phyloP scores from a whole-genome alignment of 1,284 basidiomycete genomes.

The Exsudoporus floridanus region DNA sequence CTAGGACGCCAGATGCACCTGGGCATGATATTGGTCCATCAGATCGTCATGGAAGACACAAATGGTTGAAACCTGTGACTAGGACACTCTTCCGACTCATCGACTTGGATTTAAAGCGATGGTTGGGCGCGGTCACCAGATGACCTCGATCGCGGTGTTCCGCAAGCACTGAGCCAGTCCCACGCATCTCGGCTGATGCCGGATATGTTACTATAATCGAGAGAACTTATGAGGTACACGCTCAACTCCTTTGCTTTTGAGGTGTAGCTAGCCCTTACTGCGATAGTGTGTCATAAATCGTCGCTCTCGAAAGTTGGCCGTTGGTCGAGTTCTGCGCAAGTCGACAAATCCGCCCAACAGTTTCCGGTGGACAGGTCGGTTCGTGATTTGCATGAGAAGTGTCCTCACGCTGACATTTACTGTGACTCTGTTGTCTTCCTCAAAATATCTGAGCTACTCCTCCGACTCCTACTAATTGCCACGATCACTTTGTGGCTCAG shows the following conservation, averaged over 20 bases:
- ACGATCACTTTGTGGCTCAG: neutral
- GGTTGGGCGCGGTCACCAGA: neutral
- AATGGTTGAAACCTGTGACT: conserved; percentile 47
- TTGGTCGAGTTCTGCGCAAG: neutral
- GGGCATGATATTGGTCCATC: neutral
- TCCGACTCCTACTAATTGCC: neutral
- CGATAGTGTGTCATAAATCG: neutral
- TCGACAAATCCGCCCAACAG: neutral
- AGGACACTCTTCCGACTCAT: conserved; percentile 41
- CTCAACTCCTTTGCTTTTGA: neutral
- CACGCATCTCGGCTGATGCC: too few relatives aligned
- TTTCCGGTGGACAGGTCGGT: neutral
- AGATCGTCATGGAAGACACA: conserved; percentile 6
- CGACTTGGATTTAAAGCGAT: neutral
- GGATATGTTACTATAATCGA: too few relatives aligned
- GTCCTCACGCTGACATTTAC: neutral
- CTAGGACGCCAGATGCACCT: conserved; percentile 81
- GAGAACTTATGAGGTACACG: too few relatives aligned
- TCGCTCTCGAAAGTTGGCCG: neutral
- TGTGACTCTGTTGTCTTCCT: neutral
- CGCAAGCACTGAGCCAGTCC: too few relatives aligned
- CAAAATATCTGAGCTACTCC: too few relatives aligned
- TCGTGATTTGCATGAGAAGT: neutral
- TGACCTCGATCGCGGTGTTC: neutral
- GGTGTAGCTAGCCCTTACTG: neutral